A percentile compares a stretch with the other conserved stretches of the same genome.
Evolutionary conservation across 208 protist species (phyloP).

Genomic region (Crithidia sp.): DNA sequence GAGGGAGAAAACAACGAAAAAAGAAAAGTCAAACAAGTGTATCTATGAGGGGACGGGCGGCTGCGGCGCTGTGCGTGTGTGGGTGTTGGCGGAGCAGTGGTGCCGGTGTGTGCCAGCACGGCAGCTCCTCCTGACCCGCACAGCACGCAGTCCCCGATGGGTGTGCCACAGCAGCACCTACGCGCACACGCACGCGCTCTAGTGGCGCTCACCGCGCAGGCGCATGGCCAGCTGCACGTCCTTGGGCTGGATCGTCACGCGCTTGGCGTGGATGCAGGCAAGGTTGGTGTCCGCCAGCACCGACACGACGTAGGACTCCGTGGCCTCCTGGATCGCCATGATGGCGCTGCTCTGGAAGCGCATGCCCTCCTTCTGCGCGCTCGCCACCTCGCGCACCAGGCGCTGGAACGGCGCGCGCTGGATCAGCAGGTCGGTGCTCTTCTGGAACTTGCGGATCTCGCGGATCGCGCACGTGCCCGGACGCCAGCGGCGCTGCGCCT

Average conservation of each 20-base stretch:
- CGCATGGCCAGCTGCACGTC: constrained; percentile 35
- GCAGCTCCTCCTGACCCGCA: too few relatives aligned
- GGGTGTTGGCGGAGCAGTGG: neutral
- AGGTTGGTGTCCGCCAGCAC: constrained; percentile 94
- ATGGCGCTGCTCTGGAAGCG: constrained; percentile 90
- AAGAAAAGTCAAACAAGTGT: constrained; percentile 2
- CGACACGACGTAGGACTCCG: constrained; percentile 91
- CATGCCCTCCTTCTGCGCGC: constrained; percentile 78
- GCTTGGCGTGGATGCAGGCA: constrained; percentile 84
- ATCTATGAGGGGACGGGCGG: constrained; percentile 4
- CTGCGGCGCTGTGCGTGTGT: neutral
- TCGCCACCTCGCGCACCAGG: constrained; percentile 85
- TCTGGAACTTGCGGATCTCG: constrained; percentile 95
- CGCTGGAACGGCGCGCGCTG: constrained; percentile 90
- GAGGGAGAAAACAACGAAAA: neutral
- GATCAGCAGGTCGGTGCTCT: constrained; percentile 88
- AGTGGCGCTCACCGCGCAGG: neutral
- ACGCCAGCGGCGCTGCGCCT: constrained; percentile 95
- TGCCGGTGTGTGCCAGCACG: neutral
- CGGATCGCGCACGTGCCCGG: constrained; percentile 98
- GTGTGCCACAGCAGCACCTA: neutral
- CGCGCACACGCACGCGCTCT: neutral
- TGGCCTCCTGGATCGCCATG: constrained; percentile 89
- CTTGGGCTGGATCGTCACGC: constrained; percentile 87
- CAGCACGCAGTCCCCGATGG: neutral